Evolutionary conservation across 2,329 filamentous ascomycete species (phyloP).

Genomic region (Botrytis elliptica): DNA sequence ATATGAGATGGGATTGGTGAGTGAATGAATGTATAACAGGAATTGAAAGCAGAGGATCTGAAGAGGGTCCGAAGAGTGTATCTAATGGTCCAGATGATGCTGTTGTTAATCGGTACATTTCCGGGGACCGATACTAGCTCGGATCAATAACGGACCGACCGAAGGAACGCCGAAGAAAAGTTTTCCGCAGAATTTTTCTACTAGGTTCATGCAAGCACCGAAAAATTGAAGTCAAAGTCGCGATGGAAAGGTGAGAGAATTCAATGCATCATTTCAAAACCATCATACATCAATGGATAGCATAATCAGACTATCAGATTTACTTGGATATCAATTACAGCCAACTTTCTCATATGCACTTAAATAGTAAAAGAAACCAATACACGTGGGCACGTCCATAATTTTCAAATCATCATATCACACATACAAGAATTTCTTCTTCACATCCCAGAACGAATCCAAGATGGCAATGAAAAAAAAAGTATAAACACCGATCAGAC

Average conservation of each 20-base stretch:
- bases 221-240: too few species aligned
- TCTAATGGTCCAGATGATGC: not conserved
- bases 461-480: slow-evolving; percentile 51
- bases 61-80: not conserved
- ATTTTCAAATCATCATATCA: rapidly evolving
- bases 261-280: not conserved
- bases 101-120: not conserved
- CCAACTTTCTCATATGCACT: too few species aligned
- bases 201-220: too few species aligned
- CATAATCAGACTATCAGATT: too few species aligned
- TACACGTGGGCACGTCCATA: rapidly evolving
- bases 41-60: not conserved
- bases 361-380: too few species aligned
- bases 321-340: too few species aligned
- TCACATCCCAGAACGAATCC: slow-evolving; percentile 46
- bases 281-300: too few species aligned
- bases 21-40: not conserved
- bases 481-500: slow-evolving; percentile 69
- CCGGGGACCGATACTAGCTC: not conserved
- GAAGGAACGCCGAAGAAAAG: not conserved
- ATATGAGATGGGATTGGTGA: not conserved
- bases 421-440: slow-evolving; percentile 41
- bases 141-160: not conserved
- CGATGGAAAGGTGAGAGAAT: rapidly evolving
- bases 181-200: not conserved